A percentile compares a stretch with the other conserved stretches of the same genome.
Evolutionary conservation across 257 asterid genomes (phyloP).

Genomic region (Penstemon newberryi): DNA sequence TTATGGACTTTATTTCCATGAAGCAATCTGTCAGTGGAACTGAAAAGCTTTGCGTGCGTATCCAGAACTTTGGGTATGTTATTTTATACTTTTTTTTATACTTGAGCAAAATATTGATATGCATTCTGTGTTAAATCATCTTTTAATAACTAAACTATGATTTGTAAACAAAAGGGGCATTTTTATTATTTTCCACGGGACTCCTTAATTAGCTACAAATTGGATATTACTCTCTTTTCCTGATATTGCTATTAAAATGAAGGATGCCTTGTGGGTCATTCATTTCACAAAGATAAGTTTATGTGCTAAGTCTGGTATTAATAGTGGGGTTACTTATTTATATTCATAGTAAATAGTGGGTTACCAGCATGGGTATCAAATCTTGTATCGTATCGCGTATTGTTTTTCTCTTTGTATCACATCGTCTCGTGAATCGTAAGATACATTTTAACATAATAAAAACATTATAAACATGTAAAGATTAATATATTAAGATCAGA

Average conservation of each 20-base stretch:
- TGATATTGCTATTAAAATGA: not conserved
- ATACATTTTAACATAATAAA: too few species aligned
- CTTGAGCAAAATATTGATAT: not conserved
- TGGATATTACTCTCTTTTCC: not conserved
- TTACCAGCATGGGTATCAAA: too few species aligned
- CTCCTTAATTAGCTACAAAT: not conserved
- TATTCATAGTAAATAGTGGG: too few species aligned
- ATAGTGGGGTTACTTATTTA: not conserved
- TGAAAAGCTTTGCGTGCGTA: conserved; percentile 76
- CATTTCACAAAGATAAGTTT: not conserved
- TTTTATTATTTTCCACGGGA: conserved; percentile 1
- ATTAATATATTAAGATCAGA: too few species aligned
- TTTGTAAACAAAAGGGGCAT: not conserved
- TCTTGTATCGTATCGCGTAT: too few species aligned
- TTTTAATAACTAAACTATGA: not conserved
- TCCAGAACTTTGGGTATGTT: conserved; percentile 77
- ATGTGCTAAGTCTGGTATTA: conserved; percentile 21
- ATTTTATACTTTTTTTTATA: not conserved
- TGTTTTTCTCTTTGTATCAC: too few species aligned
- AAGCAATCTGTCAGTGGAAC: conserved; percentile 54
- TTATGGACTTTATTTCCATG: conserved; percentile 66
- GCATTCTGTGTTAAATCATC: conserved; percentile 8
- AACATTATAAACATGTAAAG: too few species aligned
- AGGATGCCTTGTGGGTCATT: not conserved
- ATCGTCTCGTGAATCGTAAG: too few species aligned